Evolutionary conservation across 345 rosid species (phyloP), one percentile per base, ranked within the genome.

Genomic region (Trapa incisa): DNA sequence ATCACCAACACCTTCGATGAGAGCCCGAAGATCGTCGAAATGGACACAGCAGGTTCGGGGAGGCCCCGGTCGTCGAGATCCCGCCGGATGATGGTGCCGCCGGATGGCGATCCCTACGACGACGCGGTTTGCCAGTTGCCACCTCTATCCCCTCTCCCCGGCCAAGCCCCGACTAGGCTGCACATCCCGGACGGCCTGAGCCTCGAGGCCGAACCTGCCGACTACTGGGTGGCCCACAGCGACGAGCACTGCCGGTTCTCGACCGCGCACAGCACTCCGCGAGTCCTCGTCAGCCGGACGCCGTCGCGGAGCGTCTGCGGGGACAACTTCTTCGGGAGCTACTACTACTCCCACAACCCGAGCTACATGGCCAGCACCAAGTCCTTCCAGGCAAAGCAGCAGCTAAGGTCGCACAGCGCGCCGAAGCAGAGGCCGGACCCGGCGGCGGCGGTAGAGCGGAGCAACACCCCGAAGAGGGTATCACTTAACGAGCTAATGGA

Each of bases 401-500:
- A 91, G 65, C 77, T 81, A 76, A 82, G 97, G 81, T 89, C 96
- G 1, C 84, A 81, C 52, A 91, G 96, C 67, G 97, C 96, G 12
- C 97, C 99, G 8, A 84, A 83, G 75, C 99, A 94, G 62, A 82
- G 99, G 77, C 97, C 96, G 0, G 97, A 87, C 58, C 70, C 81
- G 2, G 80, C 37, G 14, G 33, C 38, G 35, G 60, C 2, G 32
- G 33, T 22, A 22, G 29, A 22, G 60, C 2, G 71, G 2, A 15
- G 70, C 38, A 71, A 78, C 29, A 22, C 29, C 0, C 81, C 77
- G 67, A 84, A 78, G 65, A 71, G 83, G 68, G 78, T 85, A 58
- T 79, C 94, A 0, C 85, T 87, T 11, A 77, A 77, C 29, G 95
- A 90, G 71, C 77, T 85, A 75, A 83, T 87, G 89, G 94, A 89